These are phyloP conservation scores for Helichrysum umbraculigerum DNA, from an alignment of 129 eudicot species.

Conservation along the genomic window DNA sequence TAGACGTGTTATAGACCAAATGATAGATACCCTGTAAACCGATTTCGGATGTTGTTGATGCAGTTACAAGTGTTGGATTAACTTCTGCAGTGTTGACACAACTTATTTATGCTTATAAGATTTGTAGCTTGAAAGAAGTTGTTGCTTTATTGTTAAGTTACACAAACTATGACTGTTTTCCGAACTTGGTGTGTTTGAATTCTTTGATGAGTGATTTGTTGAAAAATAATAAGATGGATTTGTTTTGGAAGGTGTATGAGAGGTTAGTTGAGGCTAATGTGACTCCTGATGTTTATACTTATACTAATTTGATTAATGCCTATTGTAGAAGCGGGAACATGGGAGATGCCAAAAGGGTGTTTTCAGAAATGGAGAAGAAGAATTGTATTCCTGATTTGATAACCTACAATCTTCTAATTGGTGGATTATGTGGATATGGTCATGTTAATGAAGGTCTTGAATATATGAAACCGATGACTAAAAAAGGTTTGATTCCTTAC, in stretches of 20 bases:
- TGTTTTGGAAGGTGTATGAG: conserved; percentile 44
- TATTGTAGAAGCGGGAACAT: conserved; percentile 34
- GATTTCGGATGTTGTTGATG: conserved; percentile 12
- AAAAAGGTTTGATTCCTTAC: conserved; percentile 35
- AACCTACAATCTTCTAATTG: conserved; percentile 24
- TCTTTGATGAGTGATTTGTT: conserved; percentile 41
- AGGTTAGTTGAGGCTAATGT: conserved; percentile 23
- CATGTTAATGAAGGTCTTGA: conserved; percentile 39
- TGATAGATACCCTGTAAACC: conserved; percentile 26
- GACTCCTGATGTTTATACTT: conserved; percentile 30
- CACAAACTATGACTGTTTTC: background rate
- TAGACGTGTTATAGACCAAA: background rate
- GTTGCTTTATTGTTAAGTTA: conserved; percentile 20
- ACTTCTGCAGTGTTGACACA: conserved; percentile 30
- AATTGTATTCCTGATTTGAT: conserved; percentile 30
- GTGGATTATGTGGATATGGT: conserved; percentile 33
- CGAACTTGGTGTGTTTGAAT: conserved; percentile 32
- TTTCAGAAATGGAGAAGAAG: conserved; percentile 31
- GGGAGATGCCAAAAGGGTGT: conserved; percentile 39
- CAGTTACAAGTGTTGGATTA: conserved; percentile 12
- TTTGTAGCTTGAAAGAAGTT: conserved; percentile 31
- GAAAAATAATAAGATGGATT: conserved; percentile 31
- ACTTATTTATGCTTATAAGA: conserved; percentile 38
- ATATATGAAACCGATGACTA: conserved; percentile 24
- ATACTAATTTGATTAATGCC: conserved; percentile 34